Evolutionary conservation across 495 filamentous ascomycete species (phyloP), one percentile per base, ranked within the genome.

Genomic region (Aspergillus bridgeri): DNA sequence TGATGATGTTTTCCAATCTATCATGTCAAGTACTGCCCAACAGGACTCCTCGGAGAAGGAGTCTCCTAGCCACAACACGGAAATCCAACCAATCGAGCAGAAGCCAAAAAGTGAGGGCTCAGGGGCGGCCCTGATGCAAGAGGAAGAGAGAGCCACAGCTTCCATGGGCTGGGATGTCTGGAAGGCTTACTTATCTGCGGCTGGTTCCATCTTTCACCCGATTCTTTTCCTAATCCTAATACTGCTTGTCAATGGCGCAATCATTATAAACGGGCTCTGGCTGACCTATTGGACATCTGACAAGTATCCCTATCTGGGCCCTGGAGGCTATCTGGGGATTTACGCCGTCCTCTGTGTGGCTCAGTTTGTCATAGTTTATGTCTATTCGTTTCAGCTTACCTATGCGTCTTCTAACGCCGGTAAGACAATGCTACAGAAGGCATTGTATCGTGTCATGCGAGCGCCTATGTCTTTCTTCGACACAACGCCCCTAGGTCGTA

Each of bases 401-500:
- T 72, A 63, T 7, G 65, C 65, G 29, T 91, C 92, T 42, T 96
- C 93, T 0, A 84, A 78, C 9, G 81, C 92, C 6, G 91, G 87
- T 66, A 91, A 86, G 69, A 81, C 79, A n/a, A 91, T 98, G 80
- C 81, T 97, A 44, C 82, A 88, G 11, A 75, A 84, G n/a, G 92
- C 94, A 21, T 89, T 97, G 75, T 80, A 72, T 11, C 83, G 87
- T 45, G 89, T 91, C 1, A 79, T 98, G 43, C 83, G 92, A 48
- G 93, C 94, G 0, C 94, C 94, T 0, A 96, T 98, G 92, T 87
- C 87, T 4, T 98, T 98, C 78, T 97, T 98, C 76, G 94, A 97
- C 62, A 97, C 93, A 0, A 98, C 94, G 0, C 94, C 94, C 1
- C 76, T 97, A 0, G 94, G 94, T n/a, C 86, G 94, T 22, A 96